phyloP scores from a whole-genome alignment of 1,284 basidiomycete species.

The Ceratobasidium sp. region DNA sequence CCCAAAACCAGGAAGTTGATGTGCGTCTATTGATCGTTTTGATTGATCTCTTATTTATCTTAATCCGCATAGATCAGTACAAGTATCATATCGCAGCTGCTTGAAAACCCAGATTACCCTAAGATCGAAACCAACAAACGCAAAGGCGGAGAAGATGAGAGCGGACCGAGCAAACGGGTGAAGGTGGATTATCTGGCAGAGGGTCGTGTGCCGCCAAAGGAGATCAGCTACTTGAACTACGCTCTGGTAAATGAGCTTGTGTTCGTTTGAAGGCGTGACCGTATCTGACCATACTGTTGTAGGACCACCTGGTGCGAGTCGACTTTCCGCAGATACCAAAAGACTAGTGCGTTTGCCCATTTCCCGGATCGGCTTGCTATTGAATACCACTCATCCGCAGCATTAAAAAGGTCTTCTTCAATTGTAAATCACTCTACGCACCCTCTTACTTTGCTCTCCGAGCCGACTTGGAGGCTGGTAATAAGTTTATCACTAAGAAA shows the following conservation, averaged over 20 bases:
- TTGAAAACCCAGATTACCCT: slow-evolving; percentile 69
- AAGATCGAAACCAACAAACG: slow-evolving; percentile 52
- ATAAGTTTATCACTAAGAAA: slow-evolving; percentile 53
- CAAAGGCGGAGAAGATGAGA: slow-evolving; percentile 39
- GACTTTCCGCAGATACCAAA: slow-evolving; percentile 66
- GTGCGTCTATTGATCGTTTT: slow-evolving; percentile 7
- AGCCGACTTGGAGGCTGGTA: slow-evolving; percentile 47
- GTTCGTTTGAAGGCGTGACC: slow-evolving; percentile 10
- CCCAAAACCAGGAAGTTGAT: not conserved
- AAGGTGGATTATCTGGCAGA: slow-evolving; percentile 61
- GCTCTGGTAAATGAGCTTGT: slow-evolving; percentile 56
- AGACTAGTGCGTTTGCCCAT: slow-evolving; percentile 47
- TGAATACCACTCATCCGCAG: slow-evolving; percentile 1
- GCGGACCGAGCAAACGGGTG: slow-evolving; percentile 59
- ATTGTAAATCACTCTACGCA: slow-evolving; percentile 61
- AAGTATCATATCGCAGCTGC: slow-evolving; percentile 62
- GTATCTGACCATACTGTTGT: slow-evolving; percentile 52
- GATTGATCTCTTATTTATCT: slow-evolving; percentile 17
- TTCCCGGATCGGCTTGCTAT: not conserved
- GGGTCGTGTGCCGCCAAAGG: slow-evolving; percentile 54
- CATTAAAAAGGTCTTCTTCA: slow-evolving; percentile 55
- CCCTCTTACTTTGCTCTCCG: slow-evolving; percentile 55
- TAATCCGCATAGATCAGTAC: slow-evolving; percentile 55
- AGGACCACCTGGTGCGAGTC: slow-evolving; percentile 52
- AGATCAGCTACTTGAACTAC: slow-evolving; percentile 57